Base-by-base conservation (phyloP, 2,329 filamentous ascomycete species). In the Paecilomyces variotii region DNA sequence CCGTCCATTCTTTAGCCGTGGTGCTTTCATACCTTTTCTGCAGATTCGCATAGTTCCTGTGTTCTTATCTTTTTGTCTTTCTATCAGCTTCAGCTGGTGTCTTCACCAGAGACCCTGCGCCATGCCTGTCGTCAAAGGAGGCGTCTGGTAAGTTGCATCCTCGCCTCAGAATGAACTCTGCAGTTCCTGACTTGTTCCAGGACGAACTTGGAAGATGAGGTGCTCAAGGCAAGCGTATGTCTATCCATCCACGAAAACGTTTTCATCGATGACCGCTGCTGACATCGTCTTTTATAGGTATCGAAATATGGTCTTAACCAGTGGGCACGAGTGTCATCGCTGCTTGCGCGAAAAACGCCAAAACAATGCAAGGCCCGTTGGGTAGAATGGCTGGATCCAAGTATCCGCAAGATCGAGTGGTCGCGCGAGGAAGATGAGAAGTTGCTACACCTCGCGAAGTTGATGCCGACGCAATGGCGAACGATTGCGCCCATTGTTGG, bases 311-410 rank as follows among this genome's bases (percentile, higher is more conserved):
- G 91, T 55, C 83, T 96, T 61, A 94, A 96, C 72, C 94, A 99
- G 78, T 99, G 94, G 94, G 93, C 94, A 72, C 93, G 94, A 76
- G 94, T 97, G 63, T 97, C 94, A 58, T 97, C 94, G 59, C 85
- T 99, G 64, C 87, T 99, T 65, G 93, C 93, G 72, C 90, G 95
- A 70, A 99, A 99, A 77, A 97, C 94, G 32, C 87, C 94, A 56
- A 99, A 99, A 79, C 94, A 99, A 79, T 99, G 94, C 85, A 99
- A 99, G 79, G 93, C 94, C 61, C 84, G 94, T 79, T 99, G 94
- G 94, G 87, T 88, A 73, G 93, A 99, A 83, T 99, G 94, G 93
- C 84, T 99, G 65, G 94, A 99, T 72, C 94, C 94, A 24, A 90
- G 90, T 72, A 97, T 99, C 79, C 90, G 93, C 71, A 99, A 99